phyloP scores from a whole-genome alignment of 2,329 filamentous ascomycete species.

The Verticillium albo-atrum region DNA sequence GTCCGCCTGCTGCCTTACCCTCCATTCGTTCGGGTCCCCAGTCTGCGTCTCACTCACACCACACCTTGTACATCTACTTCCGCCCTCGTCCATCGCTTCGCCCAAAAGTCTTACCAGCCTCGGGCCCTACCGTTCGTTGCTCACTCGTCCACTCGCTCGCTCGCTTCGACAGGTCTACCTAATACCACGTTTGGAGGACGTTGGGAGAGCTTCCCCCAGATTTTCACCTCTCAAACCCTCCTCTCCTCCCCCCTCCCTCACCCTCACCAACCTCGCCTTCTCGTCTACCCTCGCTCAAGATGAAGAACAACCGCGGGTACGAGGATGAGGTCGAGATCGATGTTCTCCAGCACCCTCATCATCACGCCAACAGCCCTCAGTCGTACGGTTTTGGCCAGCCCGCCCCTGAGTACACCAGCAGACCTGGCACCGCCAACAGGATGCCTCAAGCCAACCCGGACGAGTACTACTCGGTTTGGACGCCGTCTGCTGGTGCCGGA shows the following conservation, averaged over 20 bases:
- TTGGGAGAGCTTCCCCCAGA: background rate
- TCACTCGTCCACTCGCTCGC: background rate
- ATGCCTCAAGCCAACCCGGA: background rate
- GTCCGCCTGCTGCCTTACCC: background rate
- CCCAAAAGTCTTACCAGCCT: background rate
- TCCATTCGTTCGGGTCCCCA: background rate
- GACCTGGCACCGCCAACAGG: background rate
- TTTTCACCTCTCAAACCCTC: background rate
- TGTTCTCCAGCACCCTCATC: constrained; percentile 19
- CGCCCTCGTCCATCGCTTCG: background rate
- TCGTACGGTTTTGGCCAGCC: constrained; percentile 1
- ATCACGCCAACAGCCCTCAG: constrained; percentile 20
- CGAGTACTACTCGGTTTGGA: constrained; percentile 2
- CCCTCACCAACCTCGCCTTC: background rate
- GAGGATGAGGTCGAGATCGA: constrained; percentile 31
- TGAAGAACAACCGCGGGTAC: constrained; percentile 24
- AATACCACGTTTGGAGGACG: background rate
- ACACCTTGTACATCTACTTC: background rate
- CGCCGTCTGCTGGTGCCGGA: background rate
- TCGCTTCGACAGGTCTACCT: background rate
- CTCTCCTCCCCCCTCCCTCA: background rate
- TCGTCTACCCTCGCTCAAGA: background rate
- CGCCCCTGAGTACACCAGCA: background rate
- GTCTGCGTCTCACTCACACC: background rate
- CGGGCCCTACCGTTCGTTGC: background rate